Evolutionary conservation across 2,329 filamentous ascomycete genomes (phyloP), one percentile per base, ranked within the genome.

Genomic region (Apiospora kogelbergensis): DNA sequence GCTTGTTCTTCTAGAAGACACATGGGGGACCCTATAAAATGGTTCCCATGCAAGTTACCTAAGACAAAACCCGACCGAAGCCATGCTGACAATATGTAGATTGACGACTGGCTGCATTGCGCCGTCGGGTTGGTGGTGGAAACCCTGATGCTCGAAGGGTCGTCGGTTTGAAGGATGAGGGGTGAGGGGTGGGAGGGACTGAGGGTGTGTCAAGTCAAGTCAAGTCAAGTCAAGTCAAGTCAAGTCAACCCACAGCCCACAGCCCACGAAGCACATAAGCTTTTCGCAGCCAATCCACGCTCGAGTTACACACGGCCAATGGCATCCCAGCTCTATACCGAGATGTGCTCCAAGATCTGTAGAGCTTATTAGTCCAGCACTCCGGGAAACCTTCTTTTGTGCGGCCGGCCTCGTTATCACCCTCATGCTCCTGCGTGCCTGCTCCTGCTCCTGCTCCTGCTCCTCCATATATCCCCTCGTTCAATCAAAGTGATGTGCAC

Each of bases 261-360:
- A 42, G 11, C 48, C 48, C 26, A 33, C 48, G 30, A 11, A 13
- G 60, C 24, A 66, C 46, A 68, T 70, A 68, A 70, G 69, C 67
- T 70, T 66, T 42, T 37, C 64, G 37, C 63, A 64, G 42, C 67
- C 70, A 69, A 71, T 71, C 68, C 65, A 37, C 46, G 68, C 68
- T 60, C 64, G 37, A 42, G 65, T 45, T 41, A 41, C 66, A 66
- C 48, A 63, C 40, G 57, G 57, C 70, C 70, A 69, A 70, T 66
- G 53, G 44, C 15, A 68, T 63, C 68, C 68, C 45, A 64, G 69
- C 46, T 69, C 67, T 67, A 70, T 69, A 69, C 70, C 68, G 68
- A 71, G 68, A 71, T 67, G 68, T 68, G 70, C 68, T 57, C 67
- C 66, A 44, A 68, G 66, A 70, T 70, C 66, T 44, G 46, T 44